Evolutionary conservation across 73 alveolate genomes (phyloP), one percentile per base, ranked within the genome.

Genomic region (Diophrys sp.): DNA sequence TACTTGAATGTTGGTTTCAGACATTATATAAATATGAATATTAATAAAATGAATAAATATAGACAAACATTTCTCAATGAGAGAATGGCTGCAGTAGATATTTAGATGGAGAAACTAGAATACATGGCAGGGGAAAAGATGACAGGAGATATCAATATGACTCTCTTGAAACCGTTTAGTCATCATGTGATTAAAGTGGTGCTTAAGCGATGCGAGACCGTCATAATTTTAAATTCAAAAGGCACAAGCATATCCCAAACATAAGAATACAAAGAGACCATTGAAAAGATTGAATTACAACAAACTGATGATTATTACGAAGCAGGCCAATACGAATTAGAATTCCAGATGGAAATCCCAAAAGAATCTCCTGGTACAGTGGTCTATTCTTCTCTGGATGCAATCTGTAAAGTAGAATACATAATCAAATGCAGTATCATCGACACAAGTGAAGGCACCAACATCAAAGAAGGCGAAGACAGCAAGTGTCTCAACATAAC

Each of bases 1-100:
- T 23, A 71, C 79, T 71, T 71, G 29, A 2, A 71, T 29, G 32
- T 71, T 71, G 69, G 75, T n/a, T n/a, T n/a, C n/a, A n/a, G n/a
- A n/a, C n/a, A n/a, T n/a, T n/a, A n/a, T n/a, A 44, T 44, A 11
- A 44, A 44, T 44, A 11, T 18, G 18, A 44, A 44, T 44, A 11
- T 44, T 11, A 44, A 44, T 44, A 44, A 11, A 18, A 44, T 5
- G 5, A 44, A 44, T 44, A 44, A 18, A 44, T 44, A 44, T 44
- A 44, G 18, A 5, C 5, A 44, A 44, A 18, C 62, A 11, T 18
- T 44, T 5, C 62, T 44, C 18, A 18, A 44, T 44, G 62, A 44
- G 18, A 5, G n/a, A 44, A 44, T 44, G 62, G 62, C 62, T 18
- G n/a, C 5, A 5, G 18, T 44, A 11, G 62, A 44, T 44, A 44